A percentile compares a stretch with the other conserved stretches of the same genome.
Evolutionary conservation across 2,329 filamentous ascomycete genomes (phyloP).

Genomic region (Metarhizium album): DNA sequence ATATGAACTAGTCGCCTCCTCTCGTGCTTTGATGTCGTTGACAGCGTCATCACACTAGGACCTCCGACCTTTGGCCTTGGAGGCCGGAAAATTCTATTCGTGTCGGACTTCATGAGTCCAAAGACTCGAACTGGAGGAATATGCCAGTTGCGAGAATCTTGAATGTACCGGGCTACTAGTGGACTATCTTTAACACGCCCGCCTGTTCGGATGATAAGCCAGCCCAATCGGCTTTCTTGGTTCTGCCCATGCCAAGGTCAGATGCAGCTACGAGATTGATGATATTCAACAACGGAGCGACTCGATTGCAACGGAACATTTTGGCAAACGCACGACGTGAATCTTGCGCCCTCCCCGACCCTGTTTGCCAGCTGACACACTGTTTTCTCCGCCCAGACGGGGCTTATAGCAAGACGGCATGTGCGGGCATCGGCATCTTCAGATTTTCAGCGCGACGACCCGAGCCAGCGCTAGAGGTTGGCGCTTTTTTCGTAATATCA

Average conservation of each 20-base stretch:
- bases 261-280: neutral
- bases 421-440: neutral
- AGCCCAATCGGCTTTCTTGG: neutral
- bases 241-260: neutral
- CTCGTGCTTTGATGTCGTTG: too few relatives aligned
- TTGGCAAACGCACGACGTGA: neutral
- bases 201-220: neutral
- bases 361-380: neutral
- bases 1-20: too few relatives aligned
- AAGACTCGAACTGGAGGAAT: too few relatives aligned
- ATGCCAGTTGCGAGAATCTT: neutral
- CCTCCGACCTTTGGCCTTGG: too few relatives aligned
- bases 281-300: neutral
- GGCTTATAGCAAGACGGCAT: neutral
- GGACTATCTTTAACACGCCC: neutral
- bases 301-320: neutral
- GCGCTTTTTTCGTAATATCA: constrained; percentile 1
- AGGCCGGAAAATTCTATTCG: too few relatives aligned
- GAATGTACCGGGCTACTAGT: neutral
- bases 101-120: too few relatives aligned
- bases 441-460: neutral
- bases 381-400: constrained; percentile 5
- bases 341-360: neutral
- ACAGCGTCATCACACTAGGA: too few relatives aligned
- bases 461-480: neutral